Conservation (phyloP, 306 rosid genomes). For the Boehmeria nivea region DNA sequence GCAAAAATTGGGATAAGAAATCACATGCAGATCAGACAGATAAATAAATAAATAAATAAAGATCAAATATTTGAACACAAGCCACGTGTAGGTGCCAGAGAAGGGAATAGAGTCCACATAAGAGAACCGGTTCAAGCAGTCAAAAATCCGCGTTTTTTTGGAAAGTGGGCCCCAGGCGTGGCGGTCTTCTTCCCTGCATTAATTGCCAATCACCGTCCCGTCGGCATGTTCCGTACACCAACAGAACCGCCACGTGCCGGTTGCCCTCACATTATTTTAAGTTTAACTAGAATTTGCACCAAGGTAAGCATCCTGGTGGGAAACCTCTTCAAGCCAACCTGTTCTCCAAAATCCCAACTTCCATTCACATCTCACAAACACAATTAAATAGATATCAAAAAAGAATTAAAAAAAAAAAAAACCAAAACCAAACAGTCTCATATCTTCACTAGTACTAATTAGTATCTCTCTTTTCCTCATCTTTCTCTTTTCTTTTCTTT, state of each 20-base stretch:
- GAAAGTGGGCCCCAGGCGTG: constrained; percentile 29
- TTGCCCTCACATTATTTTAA: constrained; percentile 6
- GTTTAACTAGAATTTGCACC: too few species aligned
- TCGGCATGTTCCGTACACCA: constrained; percentile 32
- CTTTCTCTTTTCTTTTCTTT: neutral
- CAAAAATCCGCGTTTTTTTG: constrained; percentile 62
- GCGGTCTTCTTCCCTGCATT: constrained; percentile 34
- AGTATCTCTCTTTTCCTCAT: constrained; percentile 7
- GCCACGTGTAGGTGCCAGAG: neutral
- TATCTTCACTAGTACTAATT: neutral
- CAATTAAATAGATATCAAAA: neutral
- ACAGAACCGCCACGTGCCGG: constrained; percentile 54
- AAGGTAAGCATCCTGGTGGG: constrained; percentile 45
- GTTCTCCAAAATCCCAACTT: constrained; percentile 62
- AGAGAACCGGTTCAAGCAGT: constrained; percentile 19
- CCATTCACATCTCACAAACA: constrained; percentile 39
- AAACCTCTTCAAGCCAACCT: constrained; percentile 55
- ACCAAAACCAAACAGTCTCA: neutral
- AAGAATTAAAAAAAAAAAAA: neutral
- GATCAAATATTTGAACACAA: neutral
- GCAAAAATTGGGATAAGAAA: constrained; percentile 14
- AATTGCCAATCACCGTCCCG: constrained; percentile 37
- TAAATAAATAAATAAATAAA: too few species aligned
- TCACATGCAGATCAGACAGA: constrained; percentile 28
- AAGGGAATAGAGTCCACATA: constrained; percentile 1